These are phyloP conservation scores for Wickerhamomyces sp. DNA, from an alignment of 1,139 yeast genomes.

Conservation along the genomic window DNA sequence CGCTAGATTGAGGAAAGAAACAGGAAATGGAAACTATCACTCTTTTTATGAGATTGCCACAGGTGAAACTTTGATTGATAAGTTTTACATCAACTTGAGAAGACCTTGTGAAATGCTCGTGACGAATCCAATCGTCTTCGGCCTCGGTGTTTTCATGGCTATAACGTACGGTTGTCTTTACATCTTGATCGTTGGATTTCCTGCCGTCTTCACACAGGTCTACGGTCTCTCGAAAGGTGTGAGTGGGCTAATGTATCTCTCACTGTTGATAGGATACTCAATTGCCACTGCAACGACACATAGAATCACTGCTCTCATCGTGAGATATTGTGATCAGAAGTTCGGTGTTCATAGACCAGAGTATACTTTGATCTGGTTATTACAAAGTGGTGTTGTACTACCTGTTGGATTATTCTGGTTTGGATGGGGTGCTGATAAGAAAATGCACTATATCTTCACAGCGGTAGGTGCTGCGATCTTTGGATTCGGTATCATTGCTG, in stretches of 20 bases:
- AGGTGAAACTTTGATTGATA: conserved; percentile 34
- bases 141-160: conserved; percentile 58
- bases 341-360: conserved; percentile 56
- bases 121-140: conserved; percentile 59
- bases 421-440: conserved; percentile 57
- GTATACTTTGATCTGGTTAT: conserved; percentile 42
- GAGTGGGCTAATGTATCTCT: conserved; percentile 51
- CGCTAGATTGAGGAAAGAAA: conserved; percentile 35
- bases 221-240: conserved; percentile 46
- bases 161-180: conserved; percentile 61
- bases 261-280: conserved; percentile 48
- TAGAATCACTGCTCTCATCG: conserved; percentile 31
- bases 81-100: conserved; percentile 34
- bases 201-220: conserved; percentile 39
- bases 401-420: conserved; percentile 55
- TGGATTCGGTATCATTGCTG: conserved; percentile 48
- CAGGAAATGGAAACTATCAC: conserved; percentile 53
- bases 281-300: conserved; percentile 45
- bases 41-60: conserved; percentile 52
- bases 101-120: conserved; percentile 49
- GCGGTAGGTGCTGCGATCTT: conserved; percentile 48
- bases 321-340: conserved; percentile 36
- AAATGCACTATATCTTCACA: conserved; percentile 53
- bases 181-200: conserved; percentile 54
- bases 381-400: conserved; percentile 40